Evolutionary conservation across 257 asterid species (phyloP), one percentile per base, ranked within the genome.

Genomic region (Gentiana dahurica): DNA sequence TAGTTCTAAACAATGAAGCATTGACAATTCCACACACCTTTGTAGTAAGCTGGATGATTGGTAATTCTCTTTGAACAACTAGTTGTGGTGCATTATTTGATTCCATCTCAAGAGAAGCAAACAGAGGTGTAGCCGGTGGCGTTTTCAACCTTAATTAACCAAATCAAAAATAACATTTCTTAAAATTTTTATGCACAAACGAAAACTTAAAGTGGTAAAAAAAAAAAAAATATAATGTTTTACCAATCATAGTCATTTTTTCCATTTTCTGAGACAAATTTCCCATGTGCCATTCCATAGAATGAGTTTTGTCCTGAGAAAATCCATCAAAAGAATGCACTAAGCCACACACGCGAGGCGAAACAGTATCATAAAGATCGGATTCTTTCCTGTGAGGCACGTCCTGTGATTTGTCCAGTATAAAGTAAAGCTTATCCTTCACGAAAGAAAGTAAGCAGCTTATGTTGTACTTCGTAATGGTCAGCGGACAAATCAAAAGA

Each of bases 31-130:
- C 24, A 63, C 69, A 8, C 69, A 87, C 96, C 87, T 93, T 75
- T 62, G 90, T 73, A 60, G 78, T 77, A 48, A 87, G 77, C 36
- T 78, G 89, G 56, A 75, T 39, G 63, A 87, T 82, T 54, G 94
- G 93, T 36, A 87, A 39, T 44, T 84, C 90, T 66, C 72, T 65
- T 8, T 77, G 93, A 49, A 68, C 34, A 44, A 76, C 67, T 15
- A 84, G 49, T 49, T 82, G 84, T 51, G 71, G 81, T 7, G 73
- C 77, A 38, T 66, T 67, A 10, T 7, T 41, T 48, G 85, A 56
- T 70, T 87, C 95, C 95, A 82, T 80, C 60, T 87, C 96, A 38
- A 87, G 92, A 11, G 96, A 87, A 3, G 89, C 89, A 70, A 87
- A 87, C 39, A 84, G 72, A 55, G 96, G 95, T 13, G 96, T 87